These are phyloP conservation scores for Eremothecium cymbalariae DNA, from an alignment of 1,139 yeast genomes.

Conservation along the genomic window DNA sequence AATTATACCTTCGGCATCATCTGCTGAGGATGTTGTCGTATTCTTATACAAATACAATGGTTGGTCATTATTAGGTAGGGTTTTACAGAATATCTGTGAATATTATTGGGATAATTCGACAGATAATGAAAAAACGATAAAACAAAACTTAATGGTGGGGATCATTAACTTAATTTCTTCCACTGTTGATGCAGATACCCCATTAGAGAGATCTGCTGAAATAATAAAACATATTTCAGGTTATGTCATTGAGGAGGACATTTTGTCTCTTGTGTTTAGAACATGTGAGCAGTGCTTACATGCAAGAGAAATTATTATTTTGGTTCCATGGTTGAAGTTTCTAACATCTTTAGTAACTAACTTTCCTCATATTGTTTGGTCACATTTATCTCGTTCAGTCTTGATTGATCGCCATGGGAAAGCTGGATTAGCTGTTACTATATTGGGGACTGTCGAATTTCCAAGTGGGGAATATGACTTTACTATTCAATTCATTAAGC, in stretches of 20 bases:
- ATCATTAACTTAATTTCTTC: slow-evolving; percentile 46
- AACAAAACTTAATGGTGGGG: slow-evolving; percentile 37
- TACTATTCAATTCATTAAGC: slow-evolving; percentile 49
- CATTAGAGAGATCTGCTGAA: slow-evolving; percentile 37
- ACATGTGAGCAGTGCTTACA: slow-evolving; percentile 63
- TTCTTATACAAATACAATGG: slow-evolving; percentile 74
- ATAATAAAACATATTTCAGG: slow-evolving; percentile 45
- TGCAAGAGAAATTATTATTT: slow-evolving; percentile 41
- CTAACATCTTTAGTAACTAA: slow-evolving; percentile 42
- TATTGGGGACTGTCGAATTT: slow-evolving; percentile 69
- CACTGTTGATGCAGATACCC: slow-evolving; percentile 38
- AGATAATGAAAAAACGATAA: slow-evolving; percentile 31
- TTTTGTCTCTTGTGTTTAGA: slow-evolving; percentile 58
- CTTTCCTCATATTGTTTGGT: slow-evolving; percentile 68
- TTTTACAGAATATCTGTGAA: slow-evolving; percentile 54
- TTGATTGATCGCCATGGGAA: slow-evolving; percentile 58
- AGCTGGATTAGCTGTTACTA: slow-evolving; percentile 56
- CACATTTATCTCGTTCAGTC: slow-evolving; percentile 60
- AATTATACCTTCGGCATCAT: slow-evolving; percentile 40
- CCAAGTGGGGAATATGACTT: slow-evolving; percentile 59
- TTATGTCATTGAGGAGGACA: slow-evolving; percentile 58
- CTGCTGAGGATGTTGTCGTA: slow-evolving; percentile 48
- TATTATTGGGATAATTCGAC: slow-evolving; percentile 30
- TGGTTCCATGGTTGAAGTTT: slow-evolving; percentile 45
- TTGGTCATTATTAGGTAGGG: slow-evolving; percentile 77